A percentile compares a stretch with the other conserved stretches of the same genome.
These are phyloP conservation scores for Physaria fendleri DNA, from an alignment of 345 rosid genomes.

Conservation along the genomic window DNA sequence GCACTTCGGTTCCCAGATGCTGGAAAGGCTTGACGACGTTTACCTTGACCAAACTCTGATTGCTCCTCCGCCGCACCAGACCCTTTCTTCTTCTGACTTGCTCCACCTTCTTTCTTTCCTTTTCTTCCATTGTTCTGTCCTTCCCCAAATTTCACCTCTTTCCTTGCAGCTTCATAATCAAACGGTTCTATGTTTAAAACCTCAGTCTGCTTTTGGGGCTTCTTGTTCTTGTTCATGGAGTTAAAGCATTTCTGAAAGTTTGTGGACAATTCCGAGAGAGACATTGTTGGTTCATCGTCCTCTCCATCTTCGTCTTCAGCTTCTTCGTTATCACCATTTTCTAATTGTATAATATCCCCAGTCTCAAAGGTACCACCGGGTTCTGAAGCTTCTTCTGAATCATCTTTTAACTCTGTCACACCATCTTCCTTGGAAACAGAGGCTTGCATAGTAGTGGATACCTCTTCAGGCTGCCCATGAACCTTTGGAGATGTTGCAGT, in stretches of 20 bases:
- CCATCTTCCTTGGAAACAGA: constrained; percentile 36
- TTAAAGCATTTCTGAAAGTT: constrained; percentile 30
- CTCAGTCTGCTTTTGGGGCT: constrained; percentile 24
- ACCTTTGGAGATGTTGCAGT: constrained; percentile 5
- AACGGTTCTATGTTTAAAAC: constrained; percentile 56
- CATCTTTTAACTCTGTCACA: constrained; percentile 36
- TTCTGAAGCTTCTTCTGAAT: constrained; percentile 10
- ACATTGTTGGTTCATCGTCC: constrained; percentile 43
- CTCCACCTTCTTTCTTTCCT: constrained; percentile 22
- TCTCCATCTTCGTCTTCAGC: constrained; percentile 33
- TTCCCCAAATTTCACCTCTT: constrained; percentile 28
- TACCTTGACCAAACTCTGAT: constrained; percentile 34
- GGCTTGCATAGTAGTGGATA: constrained; percentile 13
- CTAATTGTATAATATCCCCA: constrained; percentile 18
- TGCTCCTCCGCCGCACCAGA: constrained; percentile 10
- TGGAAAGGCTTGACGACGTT: constrained; percentile 37
- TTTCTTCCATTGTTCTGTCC: constrained; percentile 8
- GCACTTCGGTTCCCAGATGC: constrained; percentile 32
- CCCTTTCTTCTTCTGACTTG: constrained; percentile 23
- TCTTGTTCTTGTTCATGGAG: constrained; percentile 29
- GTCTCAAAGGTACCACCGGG: constrained; percentile 9
- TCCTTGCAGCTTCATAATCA: constrained; percentile 33
- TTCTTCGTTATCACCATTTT: constrained; percentile 22
- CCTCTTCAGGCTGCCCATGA: constrained; percentile 9
- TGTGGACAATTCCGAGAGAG: constrained; percentile 31